Evolutionary conservation across 208 protist species (phyloP).

Genomic region (Crithidia expoeki): DNA sequence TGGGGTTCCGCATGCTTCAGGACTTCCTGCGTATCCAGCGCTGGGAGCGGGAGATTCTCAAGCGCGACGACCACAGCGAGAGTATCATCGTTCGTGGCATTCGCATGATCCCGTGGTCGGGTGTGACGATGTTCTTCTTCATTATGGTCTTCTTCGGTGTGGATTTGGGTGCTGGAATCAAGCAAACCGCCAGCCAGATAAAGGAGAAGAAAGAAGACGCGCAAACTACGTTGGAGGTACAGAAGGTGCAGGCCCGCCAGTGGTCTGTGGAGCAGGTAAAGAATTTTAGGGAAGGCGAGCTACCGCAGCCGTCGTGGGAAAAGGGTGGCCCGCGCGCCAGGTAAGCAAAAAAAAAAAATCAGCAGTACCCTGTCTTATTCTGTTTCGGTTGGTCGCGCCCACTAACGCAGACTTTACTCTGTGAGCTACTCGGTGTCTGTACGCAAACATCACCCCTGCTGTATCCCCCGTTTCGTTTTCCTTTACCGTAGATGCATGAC

Average conservation of each 20-base stretch:
- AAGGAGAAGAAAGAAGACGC: constrained; percentile 82
- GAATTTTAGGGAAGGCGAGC: constrained; percentile 56
- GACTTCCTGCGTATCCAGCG: constrained; percentile 74
- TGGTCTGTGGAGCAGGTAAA: constrained; percentile 88
- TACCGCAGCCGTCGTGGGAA: constrained; percentile 77
- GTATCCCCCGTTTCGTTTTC: too few species aligned
- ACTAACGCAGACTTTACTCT: too few species aligned
- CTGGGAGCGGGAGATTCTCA: constrained; percentile 75
- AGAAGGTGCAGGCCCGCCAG: constrained; percentile 72
- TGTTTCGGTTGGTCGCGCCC: too few species aligned
- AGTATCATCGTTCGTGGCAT: constrained; percentile 48
- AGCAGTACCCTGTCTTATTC: too few species aligned
- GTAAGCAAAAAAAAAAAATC: constrained; percentile 2
- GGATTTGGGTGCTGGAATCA: constrained; percentile 78
- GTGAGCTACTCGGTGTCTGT: too few species aligned
- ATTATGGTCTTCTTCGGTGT: constrained; percentile 88
- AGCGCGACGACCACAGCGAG: constrained; percentile 54
- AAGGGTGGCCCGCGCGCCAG: constrained; percentile 56
- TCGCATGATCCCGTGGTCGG: constrained; percentile 76
- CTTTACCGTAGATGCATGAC: background rate
- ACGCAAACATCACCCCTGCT: too few species aligned
- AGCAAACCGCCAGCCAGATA: constrained; percentile 71
- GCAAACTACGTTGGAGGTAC: constrained; percentile 55
- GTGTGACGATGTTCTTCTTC: constrained; percentile 82
- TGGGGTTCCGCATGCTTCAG: constrained; percentile 60